Evolutionary conservation across 23 red algal species (phyloP), one percentile per base, ranked within the genome.

Genomic region (Chondrus crispus): DNA sequence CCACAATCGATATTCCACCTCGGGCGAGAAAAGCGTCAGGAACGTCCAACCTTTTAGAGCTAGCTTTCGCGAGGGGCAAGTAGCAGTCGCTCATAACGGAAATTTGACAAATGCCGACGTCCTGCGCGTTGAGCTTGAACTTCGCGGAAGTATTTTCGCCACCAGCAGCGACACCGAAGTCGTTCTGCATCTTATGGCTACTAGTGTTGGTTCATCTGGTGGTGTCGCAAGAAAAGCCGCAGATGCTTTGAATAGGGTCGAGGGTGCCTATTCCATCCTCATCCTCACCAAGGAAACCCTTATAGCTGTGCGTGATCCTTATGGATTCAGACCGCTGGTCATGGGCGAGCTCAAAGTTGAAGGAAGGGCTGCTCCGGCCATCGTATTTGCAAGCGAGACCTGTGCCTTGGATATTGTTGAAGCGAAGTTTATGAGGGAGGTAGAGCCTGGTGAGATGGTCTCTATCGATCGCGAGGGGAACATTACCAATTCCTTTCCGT

Each of bases 391-490:
- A 10, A 93, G 88, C 43, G 97, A 98, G 78, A 85, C 90, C 44
- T 96, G 97, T 62, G 89, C 95, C 41, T 81, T 98, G 80, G 97
- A 98, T 73, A 71, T 98, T 71, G 80, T 96, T 42, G 89, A 89
- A 42, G 97, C 97, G 40, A 83, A 88, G 55, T 62, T 92, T 44
- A 81, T 95, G 18, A 74, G 97, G 24, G 97, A 98, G 46, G 90
- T 98, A 16, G 97, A 98, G 57, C 97, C 97, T 13, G 97, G 97
- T 37, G 97, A 98, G 75, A 89, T 98, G 93, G 68, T 98, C 35
- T 83, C 91, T 64, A 42, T 96, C 29, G 62, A 90, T 55, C 40
- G 84, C 75, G 53, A 85, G 11, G 97, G 93, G 32, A 33, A 48
- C 46, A 38, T 93, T 18, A 57, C 46, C 16, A 87, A 78, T 2